Conservation (phyloP, 2,329 filamentous ascomycete genomes). For the Cladosporium colombiae region DNA sequence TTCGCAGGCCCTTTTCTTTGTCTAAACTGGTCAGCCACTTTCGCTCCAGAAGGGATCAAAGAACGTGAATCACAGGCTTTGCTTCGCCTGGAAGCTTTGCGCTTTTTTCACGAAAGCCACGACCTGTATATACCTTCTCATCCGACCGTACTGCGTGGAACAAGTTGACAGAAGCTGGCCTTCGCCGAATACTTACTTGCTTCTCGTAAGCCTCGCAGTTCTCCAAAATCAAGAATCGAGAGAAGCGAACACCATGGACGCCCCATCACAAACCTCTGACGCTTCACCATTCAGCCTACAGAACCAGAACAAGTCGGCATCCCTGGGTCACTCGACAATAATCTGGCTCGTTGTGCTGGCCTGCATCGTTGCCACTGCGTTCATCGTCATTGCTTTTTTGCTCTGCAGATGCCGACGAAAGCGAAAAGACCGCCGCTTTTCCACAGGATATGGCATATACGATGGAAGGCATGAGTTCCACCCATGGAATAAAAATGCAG, state of each 20-base stretch:
- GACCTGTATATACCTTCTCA: background rate
- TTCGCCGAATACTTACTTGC: background rate
- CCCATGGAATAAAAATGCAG: constrained; percentile 19
- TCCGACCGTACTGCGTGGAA: background rate
- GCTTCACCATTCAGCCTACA: constrained; percentile 16
- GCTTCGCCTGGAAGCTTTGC: background rate
- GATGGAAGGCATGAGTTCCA: constrained; percentile 22
- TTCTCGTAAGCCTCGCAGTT: background rate
- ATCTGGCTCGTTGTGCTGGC: constrained; percentile 21
- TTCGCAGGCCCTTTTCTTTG: background rate
- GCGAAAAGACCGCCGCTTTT: constrained; percentile 13
- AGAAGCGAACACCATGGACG: background rate
- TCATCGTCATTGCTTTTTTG: constrained; percentile 17
- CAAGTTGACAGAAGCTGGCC: constrained; percentile 17
- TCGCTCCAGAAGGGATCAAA: constrained; percentile 1
- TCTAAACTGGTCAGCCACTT: background rate
- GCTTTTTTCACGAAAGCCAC: background rate
- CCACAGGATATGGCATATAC: constrained; percentile 14
- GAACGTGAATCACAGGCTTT: background rate
- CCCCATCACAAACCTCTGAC: constrained; percentile 4
- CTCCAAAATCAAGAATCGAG: background rate
- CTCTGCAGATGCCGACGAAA: constrained; percentile 19
- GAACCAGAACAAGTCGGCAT: constrained; percentile 2
- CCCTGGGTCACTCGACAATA: constrained; percentile 18
- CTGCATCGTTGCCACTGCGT: constrained; percentile 16